A percentile compares a stretch with the other conserved stretches of the same genome.
Evolutionary conservation across 306 rosid species (phyloP).

Genomic region (Vigna hirtella): DNA sequence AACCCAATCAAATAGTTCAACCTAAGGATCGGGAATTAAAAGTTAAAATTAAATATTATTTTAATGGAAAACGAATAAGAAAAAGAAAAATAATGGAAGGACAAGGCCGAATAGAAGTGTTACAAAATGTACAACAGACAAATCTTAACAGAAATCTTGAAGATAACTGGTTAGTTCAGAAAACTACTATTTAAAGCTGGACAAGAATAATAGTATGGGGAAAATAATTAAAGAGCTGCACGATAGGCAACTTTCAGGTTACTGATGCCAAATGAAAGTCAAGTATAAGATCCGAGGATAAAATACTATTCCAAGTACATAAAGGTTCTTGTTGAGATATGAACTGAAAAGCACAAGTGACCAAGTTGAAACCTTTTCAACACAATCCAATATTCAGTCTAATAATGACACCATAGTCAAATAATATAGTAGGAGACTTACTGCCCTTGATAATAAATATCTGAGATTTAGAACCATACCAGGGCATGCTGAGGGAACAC

Average conservation of each 20-base stretch:
- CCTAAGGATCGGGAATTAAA: slow-evolving; percentile 27
- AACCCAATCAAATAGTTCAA: slow-evolving; percentile 14
- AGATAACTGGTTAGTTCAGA: neutral
- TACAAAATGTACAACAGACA: neutral
- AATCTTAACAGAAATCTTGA: neutral
- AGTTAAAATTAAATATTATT: slow-evolving; percentile 5
- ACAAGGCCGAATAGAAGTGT: no score
- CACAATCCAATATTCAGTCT: slow-evolving; percentile 20
- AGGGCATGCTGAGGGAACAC: slow-evolving; percentile 87
- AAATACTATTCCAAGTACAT: neutral
- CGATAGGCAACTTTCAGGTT: neutral
- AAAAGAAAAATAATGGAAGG: no score
- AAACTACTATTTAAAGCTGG: no score
- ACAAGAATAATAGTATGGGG: no score
- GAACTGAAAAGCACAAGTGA: slow-evolving; percentile 16
- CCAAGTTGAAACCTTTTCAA: slow-evolving; percentile 27
- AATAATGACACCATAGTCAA: slow-evolving; percentile 44
- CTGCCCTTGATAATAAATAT: slow-evolving; percentile 63
- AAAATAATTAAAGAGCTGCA: no score
- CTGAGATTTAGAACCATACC: slow-evolving; percentile 92
- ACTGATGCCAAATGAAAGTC: neutral
- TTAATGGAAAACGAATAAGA: neutral
- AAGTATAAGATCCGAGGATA: neutral
- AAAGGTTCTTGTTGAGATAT: neutral
- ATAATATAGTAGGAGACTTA: slow-evolving; percentile 48